Base-by-base conservation (phyloP, 2,329 filamentous ascomycete species). In the Calonectria pseudoreteaudii region DNA sequence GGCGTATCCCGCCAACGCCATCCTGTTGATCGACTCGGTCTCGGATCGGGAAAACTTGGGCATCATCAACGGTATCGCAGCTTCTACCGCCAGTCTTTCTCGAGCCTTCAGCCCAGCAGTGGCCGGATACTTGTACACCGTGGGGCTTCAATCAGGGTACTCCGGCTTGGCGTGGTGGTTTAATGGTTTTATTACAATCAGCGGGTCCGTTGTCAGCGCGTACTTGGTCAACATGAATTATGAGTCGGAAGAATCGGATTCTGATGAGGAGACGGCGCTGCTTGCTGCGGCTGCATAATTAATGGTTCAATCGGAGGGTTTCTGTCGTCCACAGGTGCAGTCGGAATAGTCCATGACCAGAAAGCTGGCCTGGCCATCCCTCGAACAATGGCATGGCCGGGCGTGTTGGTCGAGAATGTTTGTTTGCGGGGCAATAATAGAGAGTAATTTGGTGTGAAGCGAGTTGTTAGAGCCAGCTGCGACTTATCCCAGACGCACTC, bases 151-250 rank as follows among this genome's bases (percentile, higher is more conserved):
- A 76, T 90, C 93, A 8, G 95, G 96, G 41, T 96, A 95, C 82
- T 96, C 95, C 5, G 95, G 95, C 26, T 88, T 98, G 38, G 94
- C 95, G 0, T 99, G 97, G 96, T 99, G 97, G 97, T 93, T 92
- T 74, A 96, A 93, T 77, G 95, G 49, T 8, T 4, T 31, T 2
- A 50, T 72, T 9, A 72, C 71, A 1, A 1, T 69, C 3, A 41
- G 58, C 30, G 71, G 71, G 9, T 65, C 66, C 16, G 8, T 66
- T 14, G 58, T 66, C 30, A 36, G 66, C 5, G 23, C 56, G 3
- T 72, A 72, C n/a, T 66, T 72, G 38, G 58, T 38, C 30, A 60
- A 72, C 10, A n/a, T 49, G 11, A 44, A 65, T 20, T 13, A 18
- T 1, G 70, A 72, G 16, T 5, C 18, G 10, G 66, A 50, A 66